These are phyloP conservation scores for Pythium oligandrum DNA, from an alignment of 352 stramenopile species.

Conservation along the genomic window DNA sequence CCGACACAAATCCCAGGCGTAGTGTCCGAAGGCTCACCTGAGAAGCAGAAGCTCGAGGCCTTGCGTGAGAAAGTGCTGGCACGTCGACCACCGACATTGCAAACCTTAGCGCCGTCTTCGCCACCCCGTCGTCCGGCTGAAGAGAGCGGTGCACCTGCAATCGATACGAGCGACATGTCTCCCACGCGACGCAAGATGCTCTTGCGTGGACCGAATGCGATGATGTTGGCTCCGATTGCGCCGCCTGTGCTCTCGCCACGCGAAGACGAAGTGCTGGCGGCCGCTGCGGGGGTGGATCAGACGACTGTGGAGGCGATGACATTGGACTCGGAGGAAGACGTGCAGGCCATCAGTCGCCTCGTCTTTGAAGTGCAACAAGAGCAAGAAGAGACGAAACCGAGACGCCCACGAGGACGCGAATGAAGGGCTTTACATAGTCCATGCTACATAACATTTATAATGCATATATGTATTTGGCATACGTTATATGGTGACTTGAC, in stretches of 20 bases:
- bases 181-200: conserved; percentile 42
- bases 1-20: background rate
- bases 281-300: background rate
- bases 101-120: background rate
- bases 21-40: background rate
- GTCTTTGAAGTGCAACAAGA: conserved; percentile 5
- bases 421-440: too few relatives aligned
- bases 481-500: too few relatives aligned
- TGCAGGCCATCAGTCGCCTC: conserved; percentile 13
- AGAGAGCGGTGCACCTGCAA: background rate
- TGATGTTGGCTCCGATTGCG: conserved; percentile 4
- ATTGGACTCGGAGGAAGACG: conserved; percentile 10
- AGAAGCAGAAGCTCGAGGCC: conserved; percentile 32
- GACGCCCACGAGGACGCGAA: too few relatives aligned
- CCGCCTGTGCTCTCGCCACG: conserved; percentile 30
- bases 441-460: too few relatives aligned
- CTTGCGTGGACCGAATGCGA: conserved; percentile 20
- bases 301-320: background rate
- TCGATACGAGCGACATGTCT: conserved; percentile 24
- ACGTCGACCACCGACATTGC: conserved; percentile 10
- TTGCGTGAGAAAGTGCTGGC: conserved; percentile 46
- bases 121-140: background rate
- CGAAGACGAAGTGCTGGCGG: conserved; percentile 35
- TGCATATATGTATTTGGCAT: too few relatives aligned
- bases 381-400: too few relatives aligned